These are phyloP conservation scores for Zygotorulaspora danielsina DNA, from an alignment of 805 yeast species.

Conservation along the genomic window DNA sequence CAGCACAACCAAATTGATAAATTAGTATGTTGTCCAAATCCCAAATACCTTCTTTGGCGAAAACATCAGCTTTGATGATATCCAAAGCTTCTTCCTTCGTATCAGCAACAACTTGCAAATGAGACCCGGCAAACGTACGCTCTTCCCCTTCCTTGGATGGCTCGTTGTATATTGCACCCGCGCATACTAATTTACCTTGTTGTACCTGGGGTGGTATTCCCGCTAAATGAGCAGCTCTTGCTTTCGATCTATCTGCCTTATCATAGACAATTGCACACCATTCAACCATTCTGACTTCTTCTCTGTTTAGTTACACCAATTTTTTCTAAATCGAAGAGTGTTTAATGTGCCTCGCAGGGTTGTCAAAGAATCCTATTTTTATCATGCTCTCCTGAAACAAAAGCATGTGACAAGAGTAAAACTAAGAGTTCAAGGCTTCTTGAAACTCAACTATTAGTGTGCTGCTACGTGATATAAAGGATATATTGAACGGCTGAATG, in stretches of 20 bases:
- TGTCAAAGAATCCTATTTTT: too few relatives aligned
- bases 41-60: constrained; percentile 67
- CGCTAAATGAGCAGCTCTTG: constrained; percentile 52
- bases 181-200: constrained; percentile 44
- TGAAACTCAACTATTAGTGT: too few relatives aligned
- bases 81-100: constrained; percentile 62
- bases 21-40: constrained; percentile 60
- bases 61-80: constrained; percentile 58
- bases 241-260: constrained; percentile 50
- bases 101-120: constrained; percentile 59
- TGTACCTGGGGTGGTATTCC: constrained; percentile 43
- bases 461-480: too few relatives aligned
- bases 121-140: constrained; percentile 62
- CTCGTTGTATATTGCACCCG: constrained; percentile 50
- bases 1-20: constrained; percentile 50
- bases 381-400: too few relatives aligned
- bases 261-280: constrained; percentile 69
- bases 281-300: constrained; percentile 51
- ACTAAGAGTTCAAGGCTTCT: too few relatives aligned
- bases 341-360: too few relatives aligned
- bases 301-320: too few relatives aligned
- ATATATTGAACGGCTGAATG: too few relatives aligned
- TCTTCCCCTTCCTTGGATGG: constrained; percentile 40
- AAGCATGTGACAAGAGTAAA: too few relatives aligned
- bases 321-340: too few relatives aligned